A percentile compares a stretch with the other conserved stretches of the same genome.
Evolutionary conservation across 139 green algal genomes (phyloP).

Genomic region (Auxenochlorella pyrenoidosa): DNA sequence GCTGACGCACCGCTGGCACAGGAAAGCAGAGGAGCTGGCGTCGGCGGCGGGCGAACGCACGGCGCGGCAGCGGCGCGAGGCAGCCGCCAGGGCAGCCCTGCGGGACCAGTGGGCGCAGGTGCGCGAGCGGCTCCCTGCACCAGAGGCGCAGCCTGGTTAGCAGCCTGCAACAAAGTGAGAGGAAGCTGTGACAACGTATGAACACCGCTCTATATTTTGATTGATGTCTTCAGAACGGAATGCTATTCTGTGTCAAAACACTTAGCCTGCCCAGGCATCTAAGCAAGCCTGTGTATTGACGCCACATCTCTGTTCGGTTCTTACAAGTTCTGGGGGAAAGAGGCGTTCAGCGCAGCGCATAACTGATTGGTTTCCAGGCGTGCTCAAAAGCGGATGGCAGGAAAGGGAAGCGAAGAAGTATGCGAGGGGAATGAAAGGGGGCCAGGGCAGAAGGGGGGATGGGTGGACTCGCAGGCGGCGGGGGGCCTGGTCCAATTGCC

Average conservation of each 20-base stretch:
- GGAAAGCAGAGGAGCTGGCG: not conserved
- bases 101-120: conserved; percentile 8
- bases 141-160: not conserved
- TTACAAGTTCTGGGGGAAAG: too few relatives aligned
- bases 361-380: not conserved
- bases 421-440: not conserved
- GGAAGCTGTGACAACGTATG: not conserved
- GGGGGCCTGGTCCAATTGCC: not conserved
- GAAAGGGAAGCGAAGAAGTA: not conserved
- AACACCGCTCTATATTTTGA: too few relatives aligned
- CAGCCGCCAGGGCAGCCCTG: not conserved
- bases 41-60: not conserved
- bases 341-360: not conserved
- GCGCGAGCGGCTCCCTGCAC: not conserved
- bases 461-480: not conserved
- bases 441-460: not conserved
- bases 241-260: too few relatives aligned
- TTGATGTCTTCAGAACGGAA: too few relatives aligned
- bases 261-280: too few relatives aligned
- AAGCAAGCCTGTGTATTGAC: too few relatives aligned
- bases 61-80: not conserved
- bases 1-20: not conserved
- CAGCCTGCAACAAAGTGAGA: not conserved
- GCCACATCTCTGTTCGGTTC: too few relatives aligned
- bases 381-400: not conserved